Base-by-base conservation (phyloP, 176 grass and related monocot species). In the Lolium rigidum region DNA sequence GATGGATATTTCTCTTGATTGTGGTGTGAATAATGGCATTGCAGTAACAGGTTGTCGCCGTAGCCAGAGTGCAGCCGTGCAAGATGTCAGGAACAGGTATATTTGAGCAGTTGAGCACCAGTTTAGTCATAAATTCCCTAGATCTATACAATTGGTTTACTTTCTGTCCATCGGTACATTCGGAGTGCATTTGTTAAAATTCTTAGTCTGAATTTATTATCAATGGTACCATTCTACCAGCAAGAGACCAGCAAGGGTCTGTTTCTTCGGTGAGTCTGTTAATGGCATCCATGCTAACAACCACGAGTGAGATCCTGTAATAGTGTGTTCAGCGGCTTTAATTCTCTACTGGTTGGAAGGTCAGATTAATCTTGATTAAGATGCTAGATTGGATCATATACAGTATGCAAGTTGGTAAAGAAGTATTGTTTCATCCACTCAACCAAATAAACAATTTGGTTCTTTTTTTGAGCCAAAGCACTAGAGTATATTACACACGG, bases 121-220 rank as follows among this genome's bases (percentile, higher is more conserved):
- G 20, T 3, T 59, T 9, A 59, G 56, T 21, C 56, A 59, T 21
- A 59, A 61, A 75, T 31, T 3, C 11, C 24, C 10, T 83, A 15
- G 6, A 15, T 62, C 17, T 16, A 37, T 63, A 35, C 70, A 66
- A 24, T 37, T 37, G 38, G 11, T 56, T 18, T 57, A 35, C 22
- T 21, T 35, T 7, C 20, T 82, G 7, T 47, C 46, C 46, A 16
- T 48, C 1, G 11, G 11, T 60, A 22, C 57, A 22, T 60, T 14
- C 4, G 4, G 54, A 28, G 35, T 50, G 41, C 25, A 49, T 31
- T 24, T 84, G 68, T n/a, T 21, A 59, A 21, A 61, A 35, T 75
- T 75, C 21, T 75, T 73, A 51, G 39, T 84, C 6, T 49, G 55
- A 13, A 65, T 54, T n/a, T 72, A 55, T 55, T n/a, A 56, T 58